phyloP scores from a whole-genome alignment of 108 stramenopile species.

The Pseudonitzschia delicatissima region DNA sequence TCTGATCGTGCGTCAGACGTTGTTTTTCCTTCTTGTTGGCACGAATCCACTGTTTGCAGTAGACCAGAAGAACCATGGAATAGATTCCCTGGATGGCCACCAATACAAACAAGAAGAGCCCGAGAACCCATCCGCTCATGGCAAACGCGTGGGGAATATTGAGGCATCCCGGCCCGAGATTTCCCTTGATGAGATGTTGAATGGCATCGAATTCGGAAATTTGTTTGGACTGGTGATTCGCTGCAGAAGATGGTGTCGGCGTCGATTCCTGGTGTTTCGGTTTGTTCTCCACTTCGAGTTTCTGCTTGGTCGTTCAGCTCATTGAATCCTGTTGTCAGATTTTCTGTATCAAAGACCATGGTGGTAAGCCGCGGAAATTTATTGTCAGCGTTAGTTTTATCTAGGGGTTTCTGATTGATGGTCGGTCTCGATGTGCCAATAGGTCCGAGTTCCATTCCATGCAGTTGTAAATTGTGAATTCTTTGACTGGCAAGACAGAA shows the following conservation, averaged over 20 bases:
- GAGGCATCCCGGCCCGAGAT: slow-evolving; percentile 45
- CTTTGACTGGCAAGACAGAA: too few species aligned
- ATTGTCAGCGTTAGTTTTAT: too few species aligned
- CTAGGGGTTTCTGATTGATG: too few species aligned
- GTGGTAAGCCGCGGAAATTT: too few species aligned
- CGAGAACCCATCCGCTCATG: slow-evolving; percentile 14
- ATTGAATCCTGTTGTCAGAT: background rate
- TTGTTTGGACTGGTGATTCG: background rate
- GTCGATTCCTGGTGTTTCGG: background rate
- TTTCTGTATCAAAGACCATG: background rate
- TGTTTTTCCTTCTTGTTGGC: background rate
- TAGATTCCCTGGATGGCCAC: slow-evolving; percentile 41
- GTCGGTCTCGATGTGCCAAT: too few species aligned
- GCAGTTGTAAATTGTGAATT: too few species aligned
- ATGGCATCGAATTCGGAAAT: slow-evolving; percentile 30
- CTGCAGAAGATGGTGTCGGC: background rate
- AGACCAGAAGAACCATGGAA: slow-evolving; percentile 31
- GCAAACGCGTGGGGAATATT: slow-evolving; percentile 44
- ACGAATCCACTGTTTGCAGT: slow-evolving; percentile 23
- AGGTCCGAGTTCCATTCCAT: too few species aligned
- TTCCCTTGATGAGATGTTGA: slow-evolving; percentile 37
- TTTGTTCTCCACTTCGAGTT: background rate
- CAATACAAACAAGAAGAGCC: slow-evolving; percentile 16
- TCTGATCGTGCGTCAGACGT: background rate
- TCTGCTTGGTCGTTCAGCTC: background rate